Conservation (phyloP, 495 filamentous ascomycete genomes). For the Letharia lupina region DNA sequence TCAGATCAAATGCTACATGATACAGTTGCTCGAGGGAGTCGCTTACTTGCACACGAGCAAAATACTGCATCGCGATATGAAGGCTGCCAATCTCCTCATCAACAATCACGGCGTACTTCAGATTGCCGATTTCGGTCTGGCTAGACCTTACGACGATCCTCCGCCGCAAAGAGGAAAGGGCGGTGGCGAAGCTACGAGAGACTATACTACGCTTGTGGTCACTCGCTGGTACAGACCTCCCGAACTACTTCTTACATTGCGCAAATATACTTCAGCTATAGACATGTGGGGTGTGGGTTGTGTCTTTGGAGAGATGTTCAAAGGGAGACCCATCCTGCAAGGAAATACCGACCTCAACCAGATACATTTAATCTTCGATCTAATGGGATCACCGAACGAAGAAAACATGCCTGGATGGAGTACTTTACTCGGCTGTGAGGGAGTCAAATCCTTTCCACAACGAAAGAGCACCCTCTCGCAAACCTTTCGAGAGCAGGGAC, state of each 20-base stretch:
- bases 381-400: slow-evolving; percentile 87
- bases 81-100: slow-evolving; percentile 95
- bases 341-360: slow-evolving; percentile 86
- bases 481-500: slow-evolving; percentile 58
- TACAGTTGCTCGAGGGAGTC: slow-evolving; percentile 84
- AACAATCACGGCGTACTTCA: slow-evolving; percentile 89
- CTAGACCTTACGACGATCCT: slow-evolving; percentile 83
- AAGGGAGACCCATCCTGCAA: slow-evolving; percentile 83
- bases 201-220: slow-evolving; percentile 92
- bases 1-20: slow-evolving; percentile 97
- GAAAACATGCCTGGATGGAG: slow-evolving; percentile 92
- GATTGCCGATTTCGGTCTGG: slow-evolving; percentile 95
- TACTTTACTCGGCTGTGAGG: slow-evolving; percentile 70
- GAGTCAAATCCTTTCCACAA: slow-evolving; percentile 54
- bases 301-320: slow-evolving; percentile 97
- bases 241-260: slow-evolving; percentile 79
- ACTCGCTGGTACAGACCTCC: slow-evolving; percentile 96
- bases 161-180: slow-evolving; percentile 71
- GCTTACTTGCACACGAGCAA: slow-evolving; percentile 82
- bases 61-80: slow-evolving; percentile 96
- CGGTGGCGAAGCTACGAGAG: slow-evolving; percentile 73
- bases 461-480: slow-evolving; percentile 58
- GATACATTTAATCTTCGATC: slow-evolving; percentile 79
- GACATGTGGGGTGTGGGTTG: slow-evolving; percentile 98
- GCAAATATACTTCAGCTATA: slow-evolving; percentile 87